phyloP scores from a whole-genome alignment of 176 grass and related monocot species.

The Cocos nucifera region DNA sequence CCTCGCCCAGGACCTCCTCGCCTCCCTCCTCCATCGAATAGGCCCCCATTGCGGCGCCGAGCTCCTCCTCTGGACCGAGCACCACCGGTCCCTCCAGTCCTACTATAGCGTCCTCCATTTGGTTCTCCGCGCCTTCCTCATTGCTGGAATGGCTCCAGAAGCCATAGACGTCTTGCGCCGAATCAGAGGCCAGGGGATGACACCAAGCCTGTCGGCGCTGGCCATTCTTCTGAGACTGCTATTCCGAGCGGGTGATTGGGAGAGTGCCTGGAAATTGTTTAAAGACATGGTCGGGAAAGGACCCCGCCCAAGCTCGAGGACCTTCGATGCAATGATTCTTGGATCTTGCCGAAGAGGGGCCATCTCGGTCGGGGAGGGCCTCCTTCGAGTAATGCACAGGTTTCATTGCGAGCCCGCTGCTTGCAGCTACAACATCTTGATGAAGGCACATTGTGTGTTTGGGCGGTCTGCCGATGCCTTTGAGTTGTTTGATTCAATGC shows the following conservation, averaged over 20 bases:
- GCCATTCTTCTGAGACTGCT: constrained; percentile 47
- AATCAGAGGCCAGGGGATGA: constrained; percentile 22
- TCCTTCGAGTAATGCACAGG: constrained; percentile 52
- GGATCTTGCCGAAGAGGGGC: constrained; percentile 57
- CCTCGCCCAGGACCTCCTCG: neutral
- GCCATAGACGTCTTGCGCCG: constrained; percentile 32
- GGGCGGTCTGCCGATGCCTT: constrained; percentile 46
- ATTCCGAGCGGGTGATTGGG: constrained; percentile 37
- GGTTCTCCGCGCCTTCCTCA: constrained; percentile 62
- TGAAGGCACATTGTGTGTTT: constrained; percentile 58
- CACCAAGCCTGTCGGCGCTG: constrained; percentile 42
- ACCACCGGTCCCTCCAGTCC: neutral
- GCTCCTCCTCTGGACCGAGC: constrained; percentile 32
- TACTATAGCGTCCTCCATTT: constrained; percentile 38
- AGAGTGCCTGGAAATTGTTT: constrained; percentile 73
- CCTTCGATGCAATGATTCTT: constrained; percentile 75
- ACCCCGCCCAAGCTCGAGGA: constrained; percentile 37
- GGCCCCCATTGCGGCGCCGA: neutral
- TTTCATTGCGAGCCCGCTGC: constrained; percentile 37
- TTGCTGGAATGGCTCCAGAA: constrained; percentile 42
- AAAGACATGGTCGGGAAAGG: constrained; percentile 57
- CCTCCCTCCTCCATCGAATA: constrained; percentile 10
- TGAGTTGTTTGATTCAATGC: constrained; percentile 61
- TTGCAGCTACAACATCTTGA: constrained; percentile 80
- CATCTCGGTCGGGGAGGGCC: constrained; percentile 18